Base-by-base conservation (phyloP, 2,329 filamentous ascomycete species). In the Daldinia sp. region DNA sequence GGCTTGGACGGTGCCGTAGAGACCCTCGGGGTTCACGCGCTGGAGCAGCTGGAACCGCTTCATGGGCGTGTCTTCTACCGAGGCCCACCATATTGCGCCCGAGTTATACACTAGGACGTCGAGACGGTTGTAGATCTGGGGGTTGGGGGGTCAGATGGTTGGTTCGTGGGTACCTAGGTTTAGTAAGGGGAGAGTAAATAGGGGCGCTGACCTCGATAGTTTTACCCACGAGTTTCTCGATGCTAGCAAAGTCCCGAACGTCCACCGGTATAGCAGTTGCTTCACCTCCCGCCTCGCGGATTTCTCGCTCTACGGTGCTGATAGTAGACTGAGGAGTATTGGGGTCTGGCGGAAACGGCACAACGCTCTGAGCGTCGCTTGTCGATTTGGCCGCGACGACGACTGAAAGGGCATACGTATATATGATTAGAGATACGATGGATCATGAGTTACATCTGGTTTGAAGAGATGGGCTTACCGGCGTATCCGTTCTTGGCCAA, bases 71-170 rank as follows among this genome's bases (percentile, higher is more conserved):
- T 88, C 85, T 52, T 88, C 84, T 0, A 96, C 87, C 1, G 89
- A 84, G 0, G 89, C 85, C 91, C 92, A 94, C 89, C 90, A 95
- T 68, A 96, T 93, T 2, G 92, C 92, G 37, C 92, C 92, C 0
- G 89, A 88, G 75, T 95, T 96, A 80, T 96, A 96, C 49, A 95
- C 76, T 2, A 96, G 77, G 0, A 90, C 89, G 73, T 95, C 91
- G 3, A 96, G 79, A 19, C 84, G 84, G 41, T 83, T 82, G 70
- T 90, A 89, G 3, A 76, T 80, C 70, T 86, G 4, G 13, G 11
- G 15, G 34, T 8, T 17, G 7, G 13, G 15, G 27, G n/a, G 9
- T 15, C 19, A 8, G 49, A 10, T 9, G 11, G 13, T 55, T 21
- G 35, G 19, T 15, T 8, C 3, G 15, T 37, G n/a, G n/a, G n/a